Percentiles rank a stretch among this genome's conserved stretches.
Conservation (phyloP, 2,329 filamentous ascomycete species). For the Coniella lustricola region DNA sequence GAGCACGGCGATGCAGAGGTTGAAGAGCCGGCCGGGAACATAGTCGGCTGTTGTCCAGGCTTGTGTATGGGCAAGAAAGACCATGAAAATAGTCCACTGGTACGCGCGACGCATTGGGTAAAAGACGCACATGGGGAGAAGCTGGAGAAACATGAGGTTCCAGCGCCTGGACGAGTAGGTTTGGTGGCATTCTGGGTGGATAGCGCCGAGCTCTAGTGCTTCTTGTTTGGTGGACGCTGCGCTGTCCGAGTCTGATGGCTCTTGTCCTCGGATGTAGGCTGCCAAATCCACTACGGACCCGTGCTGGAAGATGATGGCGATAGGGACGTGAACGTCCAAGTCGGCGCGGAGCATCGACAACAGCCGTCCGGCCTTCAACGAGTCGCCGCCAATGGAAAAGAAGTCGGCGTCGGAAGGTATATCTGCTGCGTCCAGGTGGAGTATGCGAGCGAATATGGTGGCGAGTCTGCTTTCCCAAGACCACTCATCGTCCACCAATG, state of each 20-base stretch:
- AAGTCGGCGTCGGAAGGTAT: slow-evolving; percentile 39
- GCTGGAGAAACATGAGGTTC: slow-evolving; percentile 41
- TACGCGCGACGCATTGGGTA: slow-evolving; percentile 44
- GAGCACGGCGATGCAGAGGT: slow-evolving; percentile 38
- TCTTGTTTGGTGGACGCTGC: background rate
- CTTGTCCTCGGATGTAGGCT: slow-evolving; percentile 9
- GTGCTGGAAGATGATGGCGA: slow-evolving; percentile 44
- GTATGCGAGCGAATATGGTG: slow-evolving; percentile 37
- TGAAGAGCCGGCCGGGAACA: slow-evolving; percentile 39
- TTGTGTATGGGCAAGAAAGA: slow-evolving; percentile 35
- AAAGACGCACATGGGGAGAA: slow-evolving; percentile 41
- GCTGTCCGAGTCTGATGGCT: background rate
- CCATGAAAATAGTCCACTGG: slow-evolving; percentile 47
- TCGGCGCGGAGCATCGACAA: slow-evolving; percentile 43
- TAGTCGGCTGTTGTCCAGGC: slow-evolving; percentile 31
- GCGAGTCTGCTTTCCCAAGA: slow-evolving; percentile 32
- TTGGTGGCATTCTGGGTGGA: slow-evolving; percentile 15
- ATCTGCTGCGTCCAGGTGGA: slow-evolving; percentile 32
- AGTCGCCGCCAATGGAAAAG: slow-evolving; percentile 47
- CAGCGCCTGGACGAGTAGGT: slow-evolving; percentile 43
- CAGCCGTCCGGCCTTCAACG: slow-evolving; percentile 44
- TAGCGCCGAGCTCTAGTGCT: background rate
- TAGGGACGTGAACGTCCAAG: slow-evolving; percentile 40
- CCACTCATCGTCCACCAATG: slow-evolving; percentile 16
- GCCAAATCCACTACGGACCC: slow-evolving; percentile 36